These are phyloP conservation scores for Cucurbitaria berberidis DNA, from an alignment of 2,329 filamentous ascomycete species.

Conservation along the genomic window DNA sequence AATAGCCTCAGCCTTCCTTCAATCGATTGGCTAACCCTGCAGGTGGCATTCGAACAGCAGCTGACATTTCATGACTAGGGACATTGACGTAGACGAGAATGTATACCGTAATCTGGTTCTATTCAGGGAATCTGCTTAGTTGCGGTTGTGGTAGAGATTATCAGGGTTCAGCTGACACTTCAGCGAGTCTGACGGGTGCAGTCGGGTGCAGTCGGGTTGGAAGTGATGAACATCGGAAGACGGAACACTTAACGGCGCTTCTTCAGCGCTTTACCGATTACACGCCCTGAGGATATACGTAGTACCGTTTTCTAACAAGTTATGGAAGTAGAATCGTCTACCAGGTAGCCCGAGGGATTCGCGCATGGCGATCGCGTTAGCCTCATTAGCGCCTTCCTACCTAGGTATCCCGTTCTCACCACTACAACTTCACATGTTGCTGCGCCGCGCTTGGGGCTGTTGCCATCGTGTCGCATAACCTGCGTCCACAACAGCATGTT, in stretches of 20 bases:
- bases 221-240: background rate
- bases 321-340: background rate
- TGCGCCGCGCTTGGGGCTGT: no score
- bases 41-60: no score
- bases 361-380: no score
- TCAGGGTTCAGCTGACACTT: background rate
- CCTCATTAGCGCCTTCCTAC: slow-evolving; percentile 1
- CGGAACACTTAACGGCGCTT: background rate
- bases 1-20: background rate
- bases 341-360: no score
- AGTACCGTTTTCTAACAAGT: background rate
- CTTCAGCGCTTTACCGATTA: background rate
- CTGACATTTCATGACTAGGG: background rate
- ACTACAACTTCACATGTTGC: no score
- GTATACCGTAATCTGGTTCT: background rate
- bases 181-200: background rate
- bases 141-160: background rate
- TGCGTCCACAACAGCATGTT: no score
- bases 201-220: background rate
- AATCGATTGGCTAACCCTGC: background rate
- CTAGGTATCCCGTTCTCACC: no score
- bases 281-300: no score
- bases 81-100: background rate
- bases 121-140: background rate
- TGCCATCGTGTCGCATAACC: no score